Base-by-base conservation (phyloP, 1,284 basidiomycete species). In the Filobasidium uniguttulatum region DNA sequence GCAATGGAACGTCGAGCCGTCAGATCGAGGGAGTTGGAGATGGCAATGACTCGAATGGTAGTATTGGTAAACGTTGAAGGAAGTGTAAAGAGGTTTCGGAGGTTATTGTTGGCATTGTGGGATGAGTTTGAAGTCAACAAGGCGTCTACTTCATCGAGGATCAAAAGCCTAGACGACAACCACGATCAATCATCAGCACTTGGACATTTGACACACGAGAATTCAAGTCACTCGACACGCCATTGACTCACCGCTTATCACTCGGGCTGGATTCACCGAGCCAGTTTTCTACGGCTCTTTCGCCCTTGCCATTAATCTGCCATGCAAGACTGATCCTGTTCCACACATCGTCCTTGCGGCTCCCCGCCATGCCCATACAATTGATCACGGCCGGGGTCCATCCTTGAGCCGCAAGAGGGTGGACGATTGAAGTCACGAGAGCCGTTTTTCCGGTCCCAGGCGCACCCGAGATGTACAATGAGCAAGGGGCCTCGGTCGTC, bases 381-480 rank as follows among this genome's bases (percentile, higher is more conserved):
- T 67, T 64, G 34, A 70, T 46, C 40, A 64, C 63, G 15, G 63
- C 60, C 8, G 66, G 58, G 15, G 56, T 56, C 66, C 66, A 68
- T 0, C 64, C 64, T 29, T 59, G 36, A 0, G 19, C 41, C 0
- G 52, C 46, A 2, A 66, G 48, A 14, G 41, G 34, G 35, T 41
- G 35, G 5, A 52, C 50, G 28, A 59, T 44, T 8, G 62, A 61
- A 5, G 64, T 64, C 8, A 68, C 62, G 17, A 67, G 55, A 6
- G 68, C 69, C 19, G 69, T 71, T 60, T 71, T 71, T 47, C 69
- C 69, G 0, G 69, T 71, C 17, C 69, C 69, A 3, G 69, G 69
- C 3, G 67, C 66, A 2, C 69, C 69, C 12, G 68, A 68, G 14
- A 71, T 58, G 52, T 71, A 71, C 10, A 59, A 36, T 15, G 50